Evolutionary conservation across 106 monocot genomes (phyloP).

Genomic region (Chionographis japonica): DNA sequence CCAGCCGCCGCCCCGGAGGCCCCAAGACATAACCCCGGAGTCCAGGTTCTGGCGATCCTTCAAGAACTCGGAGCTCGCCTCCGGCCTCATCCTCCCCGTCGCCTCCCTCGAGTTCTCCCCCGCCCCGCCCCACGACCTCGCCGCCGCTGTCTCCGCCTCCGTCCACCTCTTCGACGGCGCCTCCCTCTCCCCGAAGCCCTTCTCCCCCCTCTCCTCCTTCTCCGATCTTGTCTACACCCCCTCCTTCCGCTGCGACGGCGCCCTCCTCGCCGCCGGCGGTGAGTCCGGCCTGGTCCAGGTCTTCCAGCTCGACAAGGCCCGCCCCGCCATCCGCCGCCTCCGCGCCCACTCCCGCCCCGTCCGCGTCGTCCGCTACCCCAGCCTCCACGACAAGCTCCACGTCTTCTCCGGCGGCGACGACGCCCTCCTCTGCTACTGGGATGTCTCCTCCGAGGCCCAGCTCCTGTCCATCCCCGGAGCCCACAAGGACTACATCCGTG

Average conservation of each 20-base stretch:
- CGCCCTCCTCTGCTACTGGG: slow-evolving; percentile 78
- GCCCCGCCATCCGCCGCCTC: slow-evolving; percentile 59
- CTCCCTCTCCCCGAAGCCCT: slow-evolving; percentile 42
- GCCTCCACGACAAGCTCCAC: slow-evolving; percentile 60
- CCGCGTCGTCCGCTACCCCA: slow-evolving; percentile 72
- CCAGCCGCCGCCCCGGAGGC: slow-evolving; percentile 14
- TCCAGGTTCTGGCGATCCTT: slow-evolving; percentile 81
- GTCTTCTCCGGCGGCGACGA: slow-evolving; percentile 91
- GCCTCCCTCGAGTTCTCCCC: slow-evolving; percentile 80
- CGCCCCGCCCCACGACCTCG: slow-evolving; percentile 47
- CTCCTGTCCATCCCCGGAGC: slow-evolving; percentile 50
- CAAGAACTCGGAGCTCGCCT: slow-evolving; percentile 43
- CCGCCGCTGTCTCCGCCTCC: slow-evolving; percentile 48
- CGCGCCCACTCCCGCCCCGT: slow-evolving; percentile 60
- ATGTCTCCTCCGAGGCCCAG: slow-evolving; percentile 51
- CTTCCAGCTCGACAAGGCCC: slow-evolving; percentile 42
- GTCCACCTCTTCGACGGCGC: slow-evolving; percentile 41
- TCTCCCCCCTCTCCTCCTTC: slow-evolving; percentile 49
- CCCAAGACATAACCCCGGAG: slow-evolving; percentile 42
- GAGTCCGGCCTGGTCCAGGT: slow-evolving; percentile 63
- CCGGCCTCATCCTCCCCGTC: slow-evolving; percentile 50
- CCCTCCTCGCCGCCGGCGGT: slow-evolving; percentile 65
- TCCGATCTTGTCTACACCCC: slow-evolving; percentile 82
- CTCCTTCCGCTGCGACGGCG: slow-evolving; percentile 89
- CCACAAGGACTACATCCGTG: slow-evolving; percentile 86